A percentile compares a stretch with the other conserved stretches of the same genome.
Conservation (phyloP, 2,329 filamentous ascomycete genomes). For the Dactylellina sp. region DNA sequence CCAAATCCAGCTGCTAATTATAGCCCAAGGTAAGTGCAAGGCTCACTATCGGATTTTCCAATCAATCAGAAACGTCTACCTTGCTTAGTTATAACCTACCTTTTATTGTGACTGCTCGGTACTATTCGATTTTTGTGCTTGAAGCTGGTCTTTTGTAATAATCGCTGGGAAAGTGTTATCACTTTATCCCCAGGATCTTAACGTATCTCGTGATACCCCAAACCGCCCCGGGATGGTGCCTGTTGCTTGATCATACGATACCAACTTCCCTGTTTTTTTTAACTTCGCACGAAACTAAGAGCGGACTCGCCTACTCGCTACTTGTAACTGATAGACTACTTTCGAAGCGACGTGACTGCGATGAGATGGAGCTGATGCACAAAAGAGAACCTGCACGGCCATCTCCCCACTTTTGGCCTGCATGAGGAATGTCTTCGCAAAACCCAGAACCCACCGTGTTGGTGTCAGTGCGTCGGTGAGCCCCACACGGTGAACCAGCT, state of each 20-base stretch:
- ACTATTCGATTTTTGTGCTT: not conserved
- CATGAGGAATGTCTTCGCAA: constrained; percentile 27
- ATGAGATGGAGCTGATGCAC: too few relatives aligned
- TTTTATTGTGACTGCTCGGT: not conserved
- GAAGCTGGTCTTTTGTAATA: not conserved
- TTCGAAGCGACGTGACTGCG: too few relatives aligned
- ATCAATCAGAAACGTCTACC: constrained; percentile 34
- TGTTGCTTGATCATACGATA: too few relatives aligned
- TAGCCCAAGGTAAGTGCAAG: too few relatives aligned
- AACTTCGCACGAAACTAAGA: constrained; percentile 12
- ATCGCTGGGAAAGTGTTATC: not conserved
- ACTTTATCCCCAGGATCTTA: not conserved
- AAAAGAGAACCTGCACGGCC: too few relatives aligned
- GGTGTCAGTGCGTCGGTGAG: constrained; percentile 49
- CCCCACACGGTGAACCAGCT: constrained; percentile 8
- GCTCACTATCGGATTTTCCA: not conserved
- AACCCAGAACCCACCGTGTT: constrained; percentile 33
- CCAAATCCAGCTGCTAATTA: constrained; percentile 31
- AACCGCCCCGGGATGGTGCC: too few relatives aligned
- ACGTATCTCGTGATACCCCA: constrained; percentile 4
- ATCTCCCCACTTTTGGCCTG: constrained; percentile 18
- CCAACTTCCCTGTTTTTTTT: constrained; percentile 2
- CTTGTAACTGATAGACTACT: constrained; percentile 8
- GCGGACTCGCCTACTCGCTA: constrained; percentile 43
- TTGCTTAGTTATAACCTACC: constrained; percentile 1